Evolutionary conservation across 139 green algal genomes (phyloP).

Genomic region (Nannochloris sp.): DNA sequence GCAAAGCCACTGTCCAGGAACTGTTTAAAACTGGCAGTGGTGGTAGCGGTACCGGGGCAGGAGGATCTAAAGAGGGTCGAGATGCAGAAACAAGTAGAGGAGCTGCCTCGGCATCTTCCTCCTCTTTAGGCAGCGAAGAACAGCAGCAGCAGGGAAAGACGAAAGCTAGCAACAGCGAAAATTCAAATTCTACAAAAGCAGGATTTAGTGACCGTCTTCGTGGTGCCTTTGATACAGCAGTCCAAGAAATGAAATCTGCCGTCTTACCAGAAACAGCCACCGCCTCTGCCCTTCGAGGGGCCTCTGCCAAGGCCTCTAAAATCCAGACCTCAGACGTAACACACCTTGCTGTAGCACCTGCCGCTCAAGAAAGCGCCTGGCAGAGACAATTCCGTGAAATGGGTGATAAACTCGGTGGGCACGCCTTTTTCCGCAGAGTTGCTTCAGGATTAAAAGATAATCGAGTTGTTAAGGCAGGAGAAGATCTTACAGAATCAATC

Average conservation of each 20-base stretch:
- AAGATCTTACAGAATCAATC: conserved; percentile 75
- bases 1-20: neutral
- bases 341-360: neutral
- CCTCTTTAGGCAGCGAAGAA: neutral
- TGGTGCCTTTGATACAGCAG: too few relatives aligned
- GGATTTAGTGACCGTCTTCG: too few relatives aligned
- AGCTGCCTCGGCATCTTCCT: too few relatives aligned
- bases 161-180: neutral
- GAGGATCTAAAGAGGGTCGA: neutral
- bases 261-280: conserved; percentile 19
- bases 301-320: conserved; percentile 3
- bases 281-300: conserved; percentile 27
- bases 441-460: conserved; percentile 10
- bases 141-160: neutral
- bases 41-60: neutral
- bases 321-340: conserved; percentile 12
- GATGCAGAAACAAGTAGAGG: neutral
- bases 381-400: conserved; percentile 34
- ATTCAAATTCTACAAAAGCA: too few relatives aligned
- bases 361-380: conserved; percentile 20
- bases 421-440: conserved; percentile 39
- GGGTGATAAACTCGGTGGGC: conserved; percentile 19
- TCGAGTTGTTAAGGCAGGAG: conserved; percentile 35
- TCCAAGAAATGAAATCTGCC: conserved; percentile 7
- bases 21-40: neutral